phyloP scores from a whole-genome alignment of 331 rosid species.

The Quercus tomentella region DNA sequence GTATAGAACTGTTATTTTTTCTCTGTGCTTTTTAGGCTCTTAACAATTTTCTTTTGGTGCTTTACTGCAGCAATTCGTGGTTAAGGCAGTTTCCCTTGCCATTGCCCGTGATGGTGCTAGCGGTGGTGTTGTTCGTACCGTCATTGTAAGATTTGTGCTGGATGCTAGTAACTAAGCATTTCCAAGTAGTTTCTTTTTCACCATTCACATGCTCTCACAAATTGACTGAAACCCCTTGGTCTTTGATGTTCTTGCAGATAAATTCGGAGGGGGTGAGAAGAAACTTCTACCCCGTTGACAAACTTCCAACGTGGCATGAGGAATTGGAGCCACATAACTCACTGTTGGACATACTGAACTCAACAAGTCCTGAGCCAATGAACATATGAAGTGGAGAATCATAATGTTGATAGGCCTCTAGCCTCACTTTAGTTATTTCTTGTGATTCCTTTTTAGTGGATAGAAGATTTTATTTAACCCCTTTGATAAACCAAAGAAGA shows the following conservation, averaged over 20 bases:
- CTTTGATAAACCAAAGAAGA: too few species aligned
- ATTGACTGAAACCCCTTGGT: background rate
- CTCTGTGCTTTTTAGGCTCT: background rate
- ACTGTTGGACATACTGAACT: slow-evolving; percentile 62
- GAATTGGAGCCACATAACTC: slow-evolving; percentile 80
- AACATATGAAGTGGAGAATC: slow-evolving; percentile 35
- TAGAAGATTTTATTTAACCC: too few species aligned
- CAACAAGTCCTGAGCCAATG: slow-evolving; percentile 77
- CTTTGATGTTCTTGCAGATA: slow-evolving; percentile 40
- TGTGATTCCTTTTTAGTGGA: too few species aligned
- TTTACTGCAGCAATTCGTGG: slow-evolving; percentile 62
- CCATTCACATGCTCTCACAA: background rate
- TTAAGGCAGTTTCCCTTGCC: slow-evolving; percentile 94
- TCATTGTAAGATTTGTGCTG: slow-evolving; percentile 48
- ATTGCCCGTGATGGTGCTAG: slow-evolving; percentile 98
- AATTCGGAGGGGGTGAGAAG: slow-evolving; percentile 88
- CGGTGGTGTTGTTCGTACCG: slow-evolving; percentile 97
- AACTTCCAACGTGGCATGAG: slow-evolving; percentile 90
- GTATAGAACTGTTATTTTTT: background rate
- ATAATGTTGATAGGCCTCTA: background rate
- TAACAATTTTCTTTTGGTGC: background rate
- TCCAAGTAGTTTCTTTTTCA: background rate
- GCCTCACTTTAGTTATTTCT: background rate
- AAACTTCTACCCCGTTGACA: slow-evolving; percentile 75
- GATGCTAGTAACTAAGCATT: background rate